A percentile compares a stretch with the other conserved stretches of the same genome.
phyloP scores from a whole-genome alignment of 2,329 filamentous ascomycete species.

The Fusarium illudens region DNA sequence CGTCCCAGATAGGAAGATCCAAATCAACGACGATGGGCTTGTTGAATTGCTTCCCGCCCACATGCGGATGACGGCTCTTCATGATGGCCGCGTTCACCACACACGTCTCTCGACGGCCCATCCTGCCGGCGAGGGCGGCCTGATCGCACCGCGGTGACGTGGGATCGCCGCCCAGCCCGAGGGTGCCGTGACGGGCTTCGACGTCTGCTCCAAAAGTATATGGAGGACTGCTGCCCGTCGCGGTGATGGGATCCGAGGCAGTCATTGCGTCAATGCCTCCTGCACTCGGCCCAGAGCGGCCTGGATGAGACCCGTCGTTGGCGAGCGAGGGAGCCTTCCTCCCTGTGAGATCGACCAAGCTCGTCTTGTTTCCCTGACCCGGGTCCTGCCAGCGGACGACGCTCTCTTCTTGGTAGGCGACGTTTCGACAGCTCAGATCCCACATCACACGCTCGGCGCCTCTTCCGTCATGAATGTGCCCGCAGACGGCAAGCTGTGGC shows the following conservation, averaged over 20 bases:
- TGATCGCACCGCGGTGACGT: conserved; percentile 54
- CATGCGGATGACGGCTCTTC: conserved; percentile 71
- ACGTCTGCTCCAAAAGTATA: conserved; percentile 22
- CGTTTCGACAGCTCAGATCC: conserved; percentile 55
- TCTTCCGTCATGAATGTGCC: conserved; percentile 75
- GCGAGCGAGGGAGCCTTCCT: conserved; percentile 53
- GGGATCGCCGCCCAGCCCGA: conserved; percentile 52
- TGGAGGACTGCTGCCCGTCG: background rate
- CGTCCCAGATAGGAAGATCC: conserved; percentile 66
- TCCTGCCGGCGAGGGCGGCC: conserved; percentile 51
- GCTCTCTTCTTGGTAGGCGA: conserved; percentile 55
- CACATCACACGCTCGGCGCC: conserved; percentile 71
- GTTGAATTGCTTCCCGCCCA: conserved; percentile 70
- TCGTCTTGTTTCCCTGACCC: conserved; percentile 64
- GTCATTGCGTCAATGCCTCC: conserved; percentile 4
- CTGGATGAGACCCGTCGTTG: conserved; percentile 56
- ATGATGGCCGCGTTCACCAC: conserved; percentile 82
- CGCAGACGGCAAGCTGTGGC: conserved; percentile 72
- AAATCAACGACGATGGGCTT: conserved; percentile 87
- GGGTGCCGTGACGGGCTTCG: conserved; percentile 34
- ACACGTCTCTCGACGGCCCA: conserved; percentile 72
- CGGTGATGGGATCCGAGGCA: background rate
- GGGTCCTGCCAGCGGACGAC: conserved; percentile 67
- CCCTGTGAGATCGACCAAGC: conserved; percentile 67
- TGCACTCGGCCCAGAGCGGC: conserved; percentile 4